Base-by-base conservation (phyloP, 148 eudicot species). In the Rhododendron griersonianum region DNA sequence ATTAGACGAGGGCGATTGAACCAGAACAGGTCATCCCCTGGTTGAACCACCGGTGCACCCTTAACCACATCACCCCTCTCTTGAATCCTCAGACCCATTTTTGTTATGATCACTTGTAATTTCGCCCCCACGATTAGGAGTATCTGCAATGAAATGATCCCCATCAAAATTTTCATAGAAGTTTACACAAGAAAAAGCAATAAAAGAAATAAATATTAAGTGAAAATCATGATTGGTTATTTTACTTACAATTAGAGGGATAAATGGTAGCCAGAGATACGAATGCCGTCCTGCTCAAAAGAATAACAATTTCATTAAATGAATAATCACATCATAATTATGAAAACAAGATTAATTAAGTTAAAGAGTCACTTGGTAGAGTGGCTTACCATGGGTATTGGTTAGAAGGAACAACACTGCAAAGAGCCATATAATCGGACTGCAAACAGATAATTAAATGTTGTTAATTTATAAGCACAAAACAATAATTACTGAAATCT, bases 21-120 rank as follows among this genome's bases (percentile, higher is more conserved):
- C 94, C 94, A 91, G 73, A 92, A 92, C 3, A 91, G 87, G 57
- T 92, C 84, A 41, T 92, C 94, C 8, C 94, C 90, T 15, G 85
- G 91, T 44, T 89, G 87, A 86, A 92, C 94, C 65, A 92, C 87
- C 0, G 94, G 94, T 11, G 87, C 86, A 4, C 94, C 94, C 53
- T 83, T 88, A 6, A 93, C 89, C 8, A 93, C 94, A 41, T 93
- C 91, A 3, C 93, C 93, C 9, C 86, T 85, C 57, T 89, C 95
- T 87, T 88, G 88, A 48, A 93, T 91, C 35, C 91, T 90, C 39
- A 91, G 78, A 19, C 92, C 93, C 93, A 93, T 87, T 79, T 88
- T 89, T 16, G 94, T 93, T 71, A 93, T 93, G 28, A 92, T 93
- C 84, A 93, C 91, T 77, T 93, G 95, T 4, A 93, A 90, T 76